phyloP scores from a whole-genome alignment of 768 basidiomycete species.

The Clavaria fumosa region DNA sequence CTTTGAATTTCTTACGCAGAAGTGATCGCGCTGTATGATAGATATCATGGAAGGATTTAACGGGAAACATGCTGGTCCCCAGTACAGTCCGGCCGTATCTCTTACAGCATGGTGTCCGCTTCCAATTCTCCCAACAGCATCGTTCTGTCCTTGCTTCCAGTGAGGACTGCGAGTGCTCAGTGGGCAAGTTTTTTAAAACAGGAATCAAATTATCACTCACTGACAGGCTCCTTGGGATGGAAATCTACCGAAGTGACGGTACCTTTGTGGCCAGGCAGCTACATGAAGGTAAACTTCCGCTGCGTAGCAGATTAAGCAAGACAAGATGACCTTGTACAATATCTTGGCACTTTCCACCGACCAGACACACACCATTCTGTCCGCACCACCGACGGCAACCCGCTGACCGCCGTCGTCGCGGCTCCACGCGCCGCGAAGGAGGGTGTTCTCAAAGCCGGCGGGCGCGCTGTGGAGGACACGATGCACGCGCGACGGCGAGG shows the following conservation, averaged over 20 bases:
- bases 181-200: too few species aligned
- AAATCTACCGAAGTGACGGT: slow-evolving; percentile 94
- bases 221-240: slow-evolving; percentile 90
- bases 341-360: slow-evolving; percentile 66
- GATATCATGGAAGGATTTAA: too few species aligned
- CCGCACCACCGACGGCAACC: slow-evolving; percentile 81
- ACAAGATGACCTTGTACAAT: slow-evolving; percentile 51
- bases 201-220: slow-evolving; percentile 30
- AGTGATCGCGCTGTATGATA: too few species aligned
- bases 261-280: slow-evolving; percentile 94
- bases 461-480: slow-evolving; percentile 71
- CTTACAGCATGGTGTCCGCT: slow-evolving; percentile 38
- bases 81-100: slow-evolving; percentile 2
- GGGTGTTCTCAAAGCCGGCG: slow-evolving; percentile 83
- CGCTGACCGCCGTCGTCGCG: slow-evolving; percentile 67
- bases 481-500: slow-evolving; percentile 68
- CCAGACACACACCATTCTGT: slow-evolving; percentile 78
- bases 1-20: too few species aligned
- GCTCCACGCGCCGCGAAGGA: slow-evolving; percentile 82
- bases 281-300: background rate
- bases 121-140: slow-evolving; percentile 90
- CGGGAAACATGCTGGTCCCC: background rate
- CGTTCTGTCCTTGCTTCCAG: slow-evolving; percentile 84
- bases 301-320: background rate
- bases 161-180: slow-evolving; percentile 46